These are phyloP conservation scores for Pseudocercospora crystallina DNA, from an alignment of 2,329 filamentous ascomycete species.

Conservation along the genomic window DNA sequence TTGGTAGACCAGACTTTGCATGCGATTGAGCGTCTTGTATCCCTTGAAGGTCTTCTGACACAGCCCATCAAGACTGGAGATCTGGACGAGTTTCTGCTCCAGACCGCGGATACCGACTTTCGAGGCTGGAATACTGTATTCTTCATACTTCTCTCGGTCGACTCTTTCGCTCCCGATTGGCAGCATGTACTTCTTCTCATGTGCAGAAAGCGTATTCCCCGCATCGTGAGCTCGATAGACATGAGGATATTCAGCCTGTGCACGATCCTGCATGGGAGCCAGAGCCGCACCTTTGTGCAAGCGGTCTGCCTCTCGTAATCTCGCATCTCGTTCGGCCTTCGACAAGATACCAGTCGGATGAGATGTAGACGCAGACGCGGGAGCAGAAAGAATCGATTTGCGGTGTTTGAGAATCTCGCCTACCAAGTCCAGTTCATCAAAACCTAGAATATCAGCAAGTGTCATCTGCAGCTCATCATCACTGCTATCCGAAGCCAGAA, in stretches of 20 bases:
- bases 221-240: slow-evolving; percentile 83
- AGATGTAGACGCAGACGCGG: slow-evolving; percentile 34
- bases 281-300: slow-evolving; percentile 79
- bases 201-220: slow-evolving; percentile 78
- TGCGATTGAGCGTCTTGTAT: slow-evolving; percentile 90
- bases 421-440: slow-evolving; percentile 89
- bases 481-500: slow-evolving; percentile 66
- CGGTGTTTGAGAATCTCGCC: slow-evolving; percentile 84
- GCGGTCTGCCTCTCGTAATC: slow-evolving; percentile 71
- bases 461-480: slow-evolving; percentile 90
- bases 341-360: slow-evolving; percentile 62
- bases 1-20: slow-evolving; percentile 96
- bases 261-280: slow-evolving; percentile 66
- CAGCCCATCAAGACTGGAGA: slow-evolving; percentile 81
- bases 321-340: slow-evolving; percentile 74
- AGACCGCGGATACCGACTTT: slow-evolving; percentile 72
- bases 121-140: slow-evolving; percentile 81
- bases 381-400: slow-evolving; percentile 58
- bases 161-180: slow-evolving; percentile 71
- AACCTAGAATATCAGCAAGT: slow-evolving; percentile 86
- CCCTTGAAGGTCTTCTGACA: slow-evolving; percentile 91
- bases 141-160: slow-evolving; percentile 77
- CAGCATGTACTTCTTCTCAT: slow-evolving; percentile 79
- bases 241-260: slow-evolving; percentile 82
- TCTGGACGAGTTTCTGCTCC: slow-evolving; percentile 73